A percentile compares a stretch with the other conserved stretches of the same genome.
phyloP scores from a whole-genome alignment of 164 flowering plant genomes.

The Santalum album region DNA sequence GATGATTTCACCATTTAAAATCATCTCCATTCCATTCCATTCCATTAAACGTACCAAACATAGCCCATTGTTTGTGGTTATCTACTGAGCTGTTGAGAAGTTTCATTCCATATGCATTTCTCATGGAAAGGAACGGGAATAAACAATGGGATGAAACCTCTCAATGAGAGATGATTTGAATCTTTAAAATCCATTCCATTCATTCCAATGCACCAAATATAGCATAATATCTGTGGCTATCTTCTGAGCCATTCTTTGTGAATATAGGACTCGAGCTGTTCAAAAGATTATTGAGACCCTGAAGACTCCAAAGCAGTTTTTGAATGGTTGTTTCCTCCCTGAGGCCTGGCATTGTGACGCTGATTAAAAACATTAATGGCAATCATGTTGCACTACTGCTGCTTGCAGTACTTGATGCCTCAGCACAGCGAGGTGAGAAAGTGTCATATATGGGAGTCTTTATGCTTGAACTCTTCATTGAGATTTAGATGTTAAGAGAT shows the following conservation, averaged over 20 bases:
- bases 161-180: no score
- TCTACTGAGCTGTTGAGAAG: no score
- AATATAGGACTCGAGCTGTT: slow-evolving; percentile 63
- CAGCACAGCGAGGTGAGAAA: slow-evolving; percentile 41
- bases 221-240: no score
- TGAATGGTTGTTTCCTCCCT: slow-evolving; percentile 46
- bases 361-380: slow-evolving; percentile 62
- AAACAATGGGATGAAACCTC: no score
- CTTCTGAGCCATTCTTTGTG: slow-evolving; percentile 4
- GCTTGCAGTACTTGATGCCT: slow-evolving; percentile 50
- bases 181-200: no score
- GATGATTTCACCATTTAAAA: no score
- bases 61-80: no score
- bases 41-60: no score
- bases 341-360: slow-evolving; percentile 44
- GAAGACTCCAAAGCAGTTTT: slow-evolving; percentile 48
- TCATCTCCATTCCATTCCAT: no score
- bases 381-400: slow-evolving; percentile 72
- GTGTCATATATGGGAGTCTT: background rate
- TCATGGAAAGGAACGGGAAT: no score
- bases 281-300: slow-evolving; percentile 71
- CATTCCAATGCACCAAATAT: no score
- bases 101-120: no score
- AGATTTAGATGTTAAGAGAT: background rate
- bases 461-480: background rate